Evolutionary conservation across 2,329 filamentous ascomycete genomes (phyloP).

Genomic region (Magnaporthiopsis incrustans): DNA sequence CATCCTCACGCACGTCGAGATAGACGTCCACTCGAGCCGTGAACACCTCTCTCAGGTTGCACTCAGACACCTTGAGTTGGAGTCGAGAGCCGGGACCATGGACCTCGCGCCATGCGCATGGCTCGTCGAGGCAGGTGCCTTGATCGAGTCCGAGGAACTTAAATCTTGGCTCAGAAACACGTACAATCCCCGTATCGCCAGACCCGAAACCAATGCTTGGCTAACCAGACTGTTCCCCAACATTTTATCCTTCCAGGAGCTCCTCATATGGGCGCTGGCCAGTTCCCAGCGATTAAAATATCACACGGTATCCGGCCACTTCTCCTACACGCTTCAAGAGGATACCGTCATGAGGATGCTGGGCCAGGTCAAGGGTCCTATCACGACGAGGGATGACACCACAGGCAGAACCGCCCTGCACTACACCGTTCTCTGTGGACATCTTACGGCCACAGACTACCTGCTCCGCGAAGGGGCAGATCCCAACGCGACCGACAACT

Average conservation of each 20-base stretch:
- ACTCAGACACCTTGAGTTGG: not conserved
- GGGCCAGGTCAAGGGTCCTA: not conserved
- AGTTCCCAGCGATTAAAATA: too few species aligned
- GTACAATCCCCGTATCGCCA: too few species aligned
- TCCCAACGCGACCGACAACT: not conserved
- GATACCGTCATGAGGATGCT: not conserved
- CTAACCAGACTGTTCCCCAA: too few species aligned
- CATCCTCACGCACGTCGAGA: not conserved
- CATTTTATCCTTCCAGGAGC: too few species aligned
- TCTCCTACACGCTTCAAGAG: too few species aligned
- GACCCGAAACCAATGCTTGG: too few species aligned
- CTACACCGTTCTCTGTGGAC: not conserved
- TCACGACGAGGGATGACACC: not conserved
- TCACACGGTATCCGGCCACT: not conserved
- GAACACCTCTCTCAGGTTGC: not conserved
- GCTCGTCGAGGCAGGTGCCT: not conserved
- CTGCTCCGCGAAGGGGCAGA: not conserved
- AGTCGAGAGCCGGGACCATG: not conserved
- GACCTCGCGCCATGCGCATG: not conserved
- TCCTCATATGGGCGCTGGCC: too few species aligned
- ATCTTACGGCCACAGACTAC: not conserved
- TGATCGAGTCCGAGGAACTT: too few species aligned
- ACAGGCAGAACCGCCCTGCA: not conserved
- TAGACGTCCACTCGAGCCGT: not conserved
- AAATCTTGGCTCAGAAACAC: too few species aligned